Percentiles rank a stretch among this genome's conserved stretches.
These are phyloP conservation scores for Cercospora brassicicola DNA, from an alignment of 2,329 filamentous ascomycete genomes.

Conservation along the genomic window DNA sequence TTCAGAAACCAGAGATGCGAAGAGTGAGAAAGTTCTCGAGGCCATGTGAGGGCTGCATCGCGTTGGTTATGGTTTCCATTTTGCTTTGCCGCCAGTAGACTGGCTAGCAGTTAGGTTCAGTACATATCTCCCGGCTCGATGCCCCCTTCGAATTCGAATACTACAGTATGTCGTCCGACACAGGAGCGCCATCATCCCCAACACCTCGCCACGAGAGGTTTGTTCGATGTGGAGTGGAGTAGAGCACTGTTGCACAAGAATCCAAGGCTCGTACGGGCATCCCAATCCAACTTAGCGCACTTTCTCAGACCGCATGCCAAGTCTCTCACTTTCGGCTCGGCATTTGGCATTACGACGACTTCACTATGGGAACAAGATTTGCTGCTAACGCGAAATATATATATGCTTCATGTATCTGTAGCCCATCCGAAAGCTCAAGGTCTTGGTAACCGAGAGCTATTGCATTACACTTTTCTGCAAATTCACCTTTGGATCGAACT, in stretches of 20 bases:
- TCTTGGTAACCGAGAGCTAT: not conserved
- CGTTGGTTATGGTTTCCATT: too few relatives aligned
- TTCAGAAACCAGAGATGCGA: not conserved
- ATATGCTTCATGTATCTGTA: not conserved
- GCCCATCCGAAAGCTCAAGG: not conserved
- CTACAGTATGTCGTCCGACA: too few relatives aligned
- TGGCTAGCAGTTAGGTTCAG: too few relatives aligned
- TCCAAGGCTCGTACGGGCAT: not conserved
- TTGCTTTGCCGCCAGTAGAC: not conserved
- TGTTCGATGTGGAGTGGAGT: not conserved
- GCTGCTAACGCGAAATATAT: conserved; percentile 3
- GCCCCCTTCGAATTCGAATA: too few relatives aligned
- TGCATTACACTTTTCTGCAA: not conserved
- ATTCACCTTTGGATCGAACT: not conserved
- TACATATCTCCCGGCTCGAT: too few relatives aligned
- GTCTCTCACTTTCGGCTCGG: not conserved
- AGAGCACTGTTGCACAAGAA: not conserved
- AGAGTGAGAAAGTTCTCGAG: too few relatives aligned
- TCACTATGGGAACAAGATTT: not conserved
- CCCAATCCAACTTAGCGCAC: not conserved
- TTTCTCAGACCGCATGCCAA: not conserved
- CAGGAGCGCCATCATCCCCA: too few relatives aligned
- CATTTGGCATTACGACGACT: conserved; percentile 9
- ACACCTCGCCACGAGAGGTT: too few relatives aligned
- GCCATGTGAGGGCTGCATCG: too few relatives aligned